Evolutionary conservation across 2,329 filamentous ascomycete species (phyloP).

Genomic region (Ophiostoma australiae): DNA sequence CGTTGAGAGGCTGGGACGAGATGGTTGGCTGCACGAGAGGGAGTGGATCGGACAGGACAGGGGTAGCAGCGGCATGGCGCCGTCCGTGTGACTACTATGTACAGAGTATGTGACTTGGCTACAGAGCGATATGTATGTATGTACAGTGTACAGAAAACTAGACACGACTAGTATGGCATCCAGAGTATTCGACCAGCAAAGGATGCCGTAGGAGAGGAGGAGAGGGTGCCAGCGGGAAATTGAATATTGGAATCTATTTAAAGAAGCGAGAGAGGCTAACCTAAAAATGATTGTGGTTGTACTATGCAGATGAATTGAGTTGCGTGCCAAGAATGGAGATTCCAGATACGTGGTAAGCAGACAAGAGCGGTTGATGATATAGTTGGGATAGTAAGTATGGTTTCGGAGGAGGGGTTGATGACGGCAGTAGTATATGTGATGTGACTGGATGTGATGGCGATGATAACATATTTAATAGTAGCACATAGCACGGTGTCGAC

Average conservation of each 20-base stretch:
- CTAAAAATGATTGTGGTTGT: not conserved
- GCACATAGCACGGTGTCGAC: no score
- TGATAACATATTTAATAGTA: not conserved
- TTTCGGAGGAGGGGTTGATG: not conserved
- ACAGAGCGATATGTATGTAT: not conserved
- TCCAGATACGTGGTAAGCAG: conserved; percentile 10
- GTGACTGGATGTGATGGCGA: not conserved
- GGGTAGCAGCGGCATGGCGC: conserved; percentile 12
- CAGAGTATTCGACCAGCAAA: not conserved
- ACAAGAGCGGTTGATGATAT: not conserved
- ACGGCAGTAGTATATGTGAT: not conserved
- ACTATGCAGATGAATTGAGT: not conserved
- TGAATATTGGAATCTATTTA: not conserved
- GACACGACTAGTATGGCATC: not conserved
- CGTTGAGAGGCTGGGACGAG: not conserved
- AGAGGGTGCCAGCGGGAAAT: not conserved
- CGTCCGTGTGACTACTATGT: not conserved
- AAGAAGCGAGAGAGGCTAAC: not conserved
- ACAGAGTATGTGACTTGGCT: not conserved
- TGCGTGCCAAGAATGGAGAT: not conserved
- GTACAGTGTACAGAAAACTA: not conserved
- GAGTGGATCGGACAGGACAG: conserved; percentile 3
- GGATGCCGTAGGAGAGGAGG: no score
- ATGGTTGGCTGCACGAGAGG: conserved; percentile 11
- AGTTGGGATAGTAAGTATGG: not conserved